phyloP scores from a whole-genome alignment of 106 monocot species.

The Platanthera zijinensis region DNA sequence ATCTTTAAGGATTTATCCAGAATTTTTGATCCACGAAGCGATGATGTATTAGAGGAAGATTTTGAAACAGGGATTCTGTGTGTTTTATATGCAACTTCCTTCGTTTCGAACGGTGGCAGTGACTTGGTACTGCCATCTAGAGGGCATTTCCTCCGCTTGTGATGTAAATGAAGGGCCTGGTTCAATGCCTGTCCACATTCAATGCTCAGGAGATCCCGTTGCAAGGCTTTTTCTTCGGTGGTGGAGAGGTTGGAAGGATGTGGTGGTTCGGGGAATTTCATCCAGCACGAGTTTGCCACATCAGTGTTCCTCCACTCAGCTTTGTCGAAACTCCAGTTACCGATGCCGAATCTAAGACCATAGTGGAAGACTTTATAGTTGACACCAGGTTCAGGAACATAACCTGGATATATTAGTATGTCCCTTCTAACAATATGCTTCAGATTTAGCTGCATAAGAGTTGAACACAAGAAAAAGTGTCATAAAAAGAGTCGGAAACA shows the following conservation, averaged over 20 bases:
- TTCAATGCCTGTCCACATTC: conserved; percentile 77
- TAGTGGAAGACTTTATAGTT: conserved; percentile 85
- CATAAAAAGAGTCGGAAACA: background rate
- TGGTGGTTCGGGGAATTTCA: conserved; percentile 92
- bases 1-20: conserved; percentile 23
- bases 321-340: conserved; percentile 98
- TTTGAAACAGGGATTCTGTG: conserved; percentile 4
- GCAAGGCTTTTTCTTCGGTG: conserved; percentile 20
- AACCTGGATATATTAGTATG: conserved; percentile 93
- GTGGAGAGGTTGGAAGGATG: conserved; percentile 44
- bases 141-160: conserved; percentile 46
- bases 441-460: conserved; percentile 60
- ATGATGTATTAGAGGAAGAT: conserved; percentile 11
- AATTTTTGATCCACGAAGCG: conserved; percentile 4
- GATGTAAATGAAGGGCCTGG: conserved; percentile 71
- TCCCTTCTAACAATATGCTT: conserved; percentile 62
- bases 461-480: background rate
- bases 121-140: background rate
- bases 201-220: conserved; percentile 78
- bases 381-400: conserved; percentile 56
- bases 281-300: conserved; percentile 84
- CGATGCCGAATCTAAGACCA: conserved; percentile 71
- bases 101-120: background rate
- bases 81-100: background rate
- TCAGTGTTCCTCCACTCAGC: conserved; percentile 80